Evolutionary conservation across 148 eudicot species (phyloP).

Genomic region (Gaultheria prostrata): DNA sequence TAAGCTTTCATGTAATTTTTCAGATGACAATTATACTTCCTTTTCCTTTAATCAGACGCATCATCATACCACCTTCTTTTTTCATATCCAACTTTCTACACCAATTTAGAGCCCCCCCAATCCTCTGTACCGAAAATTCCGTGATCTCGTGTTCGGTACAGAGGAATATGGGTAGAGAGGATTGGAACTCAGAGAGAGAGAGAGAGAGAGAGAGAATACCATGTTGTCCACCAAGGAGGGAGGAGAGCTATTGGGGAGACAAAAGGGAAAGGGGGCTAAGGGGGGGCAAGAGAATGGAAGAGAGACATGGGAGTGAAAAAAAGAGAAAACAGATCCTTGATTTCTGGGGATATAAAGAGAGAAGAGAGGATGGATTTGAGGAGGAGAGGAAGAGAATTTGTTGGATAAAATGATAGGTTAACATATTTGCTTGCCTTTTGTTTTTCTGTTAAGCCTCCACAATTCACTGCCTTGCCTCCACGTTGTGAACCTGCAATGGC

Average conservation of each 20-base stretch:
- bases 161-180: no score
- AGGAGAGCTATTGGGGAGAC: neutral
- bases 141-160: no score
- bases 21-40: neutral
- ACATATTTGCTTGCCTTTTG: neutral
- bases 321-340: slow-evolving; percentile 10
- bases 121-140: no score
- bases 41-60: neutral
- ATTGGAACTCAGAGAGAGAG: no score
- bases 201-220: slow-evolving; percentile 3
- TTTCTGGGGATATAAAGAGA: neutral
- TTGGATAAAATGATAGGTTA: slow-evolving; percentile 8
- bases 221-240: slow-evolving; percentile 2
- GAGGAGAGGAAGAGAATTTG: slow-evolving; percentile 9
- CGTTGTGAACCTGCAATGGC: slow-evolving; percentile 1
- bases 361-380: neutral
- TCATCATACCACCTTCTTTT: neutral
- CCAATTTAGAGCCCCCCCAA: neutral
- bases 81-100: neutral
- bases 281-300: slow-evolving; percentile 8
- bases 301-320: slow-evolving; percentile 9
- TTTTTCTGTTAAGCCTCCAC: neutral
- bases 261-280: neutral
- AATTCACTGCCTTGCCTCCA: slow-evolving; percentile 9
- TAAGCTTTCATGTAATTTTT: neutral